These are phyloP conservation scores for Nicotiana otophora DNA, from an alignment of 257 asterid species.

Conservation along the genomic window DNA sequence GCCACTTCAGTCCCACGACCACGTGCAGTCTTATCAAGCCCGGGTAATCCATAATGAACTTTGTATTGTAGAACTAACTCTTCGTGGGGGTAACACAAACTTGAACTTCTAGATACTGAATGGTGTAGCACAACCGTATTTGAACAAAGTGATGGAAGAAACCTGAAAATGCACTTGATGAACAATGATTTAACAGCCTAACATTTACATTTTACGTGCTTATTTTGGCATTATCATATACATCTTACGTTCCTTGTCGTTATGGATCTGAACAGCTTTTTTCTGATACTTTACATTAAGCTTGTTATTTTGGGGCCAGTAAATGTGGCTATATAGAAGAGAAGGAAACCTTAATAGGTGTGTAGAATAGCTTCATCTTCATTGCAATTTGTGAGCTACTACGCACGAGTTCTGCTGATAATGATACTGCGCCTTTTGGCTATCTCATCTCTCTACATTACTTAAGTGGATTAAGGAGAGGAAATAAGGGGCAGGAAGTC, in stretches of 20 bases:
- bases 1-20: conserved; percentile 70
- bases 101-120: neutral
- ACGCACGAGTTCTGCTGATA: neutral
- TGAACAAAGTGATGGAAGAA: neutral
- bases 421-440: neutral
- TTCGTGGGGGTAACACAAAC: neutral
- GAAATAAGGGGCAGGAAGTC: neutral
- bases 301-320: neutral
- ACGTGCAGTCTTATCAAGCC: conserved; percentile 96
- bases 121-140: neutral
- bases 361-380: neutral
- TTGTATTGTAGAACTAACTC: neutral
- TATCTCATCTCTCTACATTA: neutral
- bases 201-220: neutral
- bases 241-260: neutral
- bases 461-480: neutral
- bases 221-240: neutral
- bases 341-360: neutral
- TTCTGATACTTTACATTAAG: neutral
- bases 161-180: neutral
- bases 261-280: neutral
- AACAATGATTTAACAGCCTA: too few relatives aligned
- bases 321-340: neutral
- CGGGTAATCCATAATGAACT: conserved; percentile 37
- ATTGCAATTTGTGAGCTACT: neutral